A percentile compares a stretch with the other conserved stretches of the same genome.
Evolutionary conservation across 2,329 filamentous ascomycete genomes (phyloP).

Genomic region (Diaporthe capsici): DNA sequence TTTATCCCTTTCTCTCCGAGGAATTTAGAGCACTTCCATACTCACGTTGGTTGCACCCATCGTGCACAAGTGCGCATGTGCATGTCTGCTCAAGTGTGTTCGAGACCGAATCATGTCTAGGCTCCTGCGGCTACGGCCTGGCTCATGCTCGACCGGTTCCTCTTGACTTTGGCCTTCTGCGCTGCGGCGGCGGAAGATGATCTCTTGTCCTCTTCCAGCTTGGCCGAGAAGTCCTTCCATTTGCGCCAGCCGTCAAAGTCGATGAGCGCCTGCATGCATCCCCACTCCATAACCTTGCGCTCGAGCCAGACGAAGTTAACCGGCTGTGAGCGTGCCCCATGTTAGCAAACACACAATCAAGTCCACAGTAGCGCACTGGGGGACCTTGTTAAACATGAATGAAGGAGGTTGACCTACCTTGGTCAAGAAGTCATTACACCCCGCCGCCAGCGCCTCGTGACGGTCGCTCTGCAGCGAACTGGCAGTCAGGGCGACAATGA

Average conservation of each 20-base stretch:
- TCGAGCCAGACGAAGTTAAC: constrained; percentile 98
- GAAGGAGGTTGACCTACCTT: constrained; percentile 73
- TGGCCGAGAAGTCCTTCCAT: constrained; percentile 87
- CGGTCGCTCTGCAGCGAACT: constrained; percentile 95
- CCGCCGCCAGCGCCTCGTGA: constrained; percentile 93
- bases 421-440: constrained; percentile 98
- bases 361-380: not conserved
- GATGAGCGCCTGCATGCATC: constrained; percentile 98
- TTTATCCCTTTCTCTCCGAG: not conserved
- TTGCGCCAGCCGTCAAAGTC: constrained; percentile 98
- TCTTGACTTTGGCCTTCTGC: constrained; percentile 41
- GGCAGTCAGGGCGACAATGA: constrained; percentile 96
- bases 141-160: constrained; percentile 38
- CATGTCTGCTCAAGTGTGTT: not conserved
- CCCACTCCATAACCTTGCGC: constrained; percentile 99
- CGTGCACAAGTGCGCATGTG: not conserved
- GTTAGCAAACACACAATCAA: constrained; percentile 42
- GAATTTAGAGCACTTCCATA: not conserved
- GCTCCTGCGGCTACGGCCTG: constrained; percentile 38
- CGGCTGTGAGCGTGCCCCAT: constrained; percentile 72
- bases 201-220: constrained; percentile 47
- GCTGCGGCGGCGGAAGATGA: constrained; percentile 10
- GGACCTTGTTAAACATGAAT: not conserved
- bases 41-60: not conserved
- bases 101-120: not conserved